Percentiles rank a stretch among this genome's conserved stretches.
phyloP scores from a whole-genome alignment of 306 rosid genomes.

The Cucumis melo region DNA sequence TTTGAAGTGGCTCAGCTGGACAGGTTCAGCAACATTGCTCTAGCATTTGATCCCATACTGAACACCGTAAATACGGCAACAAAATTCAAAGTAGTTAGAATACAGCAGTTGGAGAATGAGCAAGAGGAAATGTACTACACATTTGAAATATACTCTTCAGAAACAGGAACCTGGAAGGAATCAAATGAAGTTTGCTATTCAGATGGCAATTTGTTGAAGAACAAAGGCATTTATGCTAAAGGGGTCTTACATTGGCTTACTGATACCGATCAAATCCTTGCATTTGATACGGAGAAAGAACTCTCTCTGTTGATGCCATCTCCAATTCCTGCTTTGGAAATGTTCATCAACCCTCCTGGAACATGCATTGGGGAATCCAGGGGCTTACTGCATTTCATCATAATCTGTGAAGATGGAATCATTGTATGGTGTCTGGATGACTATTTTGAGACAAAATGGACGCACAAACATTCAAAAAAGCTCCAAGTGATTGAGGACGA shows the following conservation, averaged over 20 bases:
- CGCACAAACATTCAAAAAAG: constrained; percentile 14
- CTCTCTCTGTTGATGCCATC: constrained; percentile 26
- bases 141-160: constrained; percentile 37
- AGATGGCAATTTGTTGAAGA: constrained; percentile 16
- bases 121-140: constrained; percentile 12
- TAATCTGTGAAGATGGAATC: constrained; percentile 41
- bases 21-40: constrained; percentile 13
- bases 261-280: constrained; percentile 25
- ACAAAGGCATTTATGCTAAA: constrained; percentile 20
- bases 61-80: constrained; percentile 6
- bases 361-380: constrained; percentile 48
- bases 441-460: constrained; percentile 38
- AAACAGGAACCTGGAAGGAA: constrained; percentile 26
- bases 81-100: constrained; percentile 28
- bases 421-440: constrained; percentile 50
- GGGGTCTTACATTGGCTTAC: constrained; percentile 49
- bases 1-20: constrained; percentile 9
- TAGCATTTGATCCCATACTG: constrained; percentile 27
- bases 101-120: constrained; percentile 8
- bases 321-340: constrained; percentile 26
- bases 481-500: constrained; percentile 33
- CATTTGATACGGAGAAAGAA: constrained; percentile 38
- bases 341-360: constrained; percentile 13
- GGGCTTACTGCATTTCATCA: constrained; percentile 31
- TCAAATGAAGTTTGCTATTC: constrained; percentile 27